Base-by-base conservation (phyloP, 148 eudicot species). In the Gaultheria prostrata region DNA sequence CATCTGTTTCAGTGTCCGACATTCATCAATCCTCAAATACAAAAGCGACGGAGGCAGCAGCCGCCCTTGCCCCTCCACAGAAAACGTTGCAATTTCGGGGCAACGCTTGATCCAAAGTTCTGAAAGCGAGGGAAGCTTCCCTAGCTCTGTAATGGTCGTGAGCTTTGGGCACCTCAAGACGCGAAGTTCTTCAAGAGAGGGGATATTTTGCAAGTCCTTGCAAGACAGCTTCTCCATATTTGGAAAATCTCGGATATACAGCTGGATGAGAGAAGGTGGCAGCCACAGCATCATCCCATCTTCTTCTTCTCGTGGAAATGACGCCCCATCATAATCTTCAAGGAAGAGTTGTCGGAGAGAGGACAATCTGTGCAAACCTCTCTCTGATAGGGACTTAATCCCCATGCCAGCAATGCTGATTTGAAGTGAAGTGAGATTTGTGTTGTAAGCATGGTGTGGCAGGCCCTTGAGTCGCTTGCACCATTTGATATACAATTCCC, bases 191-290 rank as follows among this genome's bases (percentile, higher is more conserved):
- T 75, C 53, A 75, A 75, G 78, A 45, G 30, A 75, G 53, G 15
- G 28, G 28, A 75, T 51, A 26, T 75, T 75, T 75, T 21, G 78
- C 43, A 75, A 75, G 51, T 21, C 53, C 48, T 72, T 72, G 11
- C 14, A 75, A 45, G 78, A 75, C 2, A 43, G 53, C 28, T 20
- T 43, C 15, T 75, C 51, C 76, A 72, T 21, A 35, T 18, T 35
- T 35, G 20, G 46, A 6, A 72, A 72, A 35, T 35, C 8, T 7
- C 9, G 5, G 24, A 72, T 35, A 8, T 6, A 6, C 8, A 72
- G 48, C 6, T 33, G 9, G 11, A 35, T 17, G 11, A 72, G 76
- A 72, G 49, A 72, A n/a, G 32, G 24, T 1, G 70, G 70, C 70
- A 63, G 11, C 26, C n/a, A 21, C 53, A 20, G 11, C 1, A 3